Evolutionary conservation across 2,329 filamentous ascomycete species (phyloP), one percentile per base, ranked within the genome.

Genomic region (Ceratocystis ficicola): DNA sequence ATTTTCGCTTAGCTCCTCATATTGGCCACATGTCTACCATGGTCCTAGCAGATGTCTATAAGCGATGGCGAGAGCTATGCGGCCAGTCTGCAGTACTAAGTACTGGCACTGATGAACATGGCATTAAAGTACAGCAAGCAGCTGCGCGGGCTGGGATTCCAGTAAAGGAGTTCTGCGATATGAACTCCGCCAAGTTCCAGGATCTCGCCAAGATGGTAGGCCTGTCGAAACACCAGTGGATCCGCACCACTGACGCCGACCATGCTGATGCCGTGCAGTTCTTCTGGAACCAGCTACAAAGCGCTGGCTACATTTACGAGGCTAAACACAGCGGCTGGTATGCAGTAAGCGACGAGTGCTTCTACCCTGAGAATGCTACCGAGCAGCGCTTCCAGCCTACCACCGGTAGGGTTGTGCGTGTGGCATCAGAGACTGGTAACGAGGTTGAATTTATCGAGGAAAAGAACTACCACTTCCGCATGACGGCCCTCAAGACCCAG

Each of bases 61-160:
- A 97, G 76, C 83, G 94, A 76, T 99, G 91, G 90, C 85, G 95
- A 73, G 78, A 84, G 41, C 80, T 99, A 63, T 84, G 87, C 68
- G 89, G 89, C 46, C 75, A 84, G 36, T 77, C 81, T 61, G 87
- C 92, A 2, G 80, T 90, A 69, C 78, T 99, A 15, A 86, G 88
- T 71, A 99, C 94, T 0, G 94, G 94, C 67, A 97, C 92, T 44
- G 94, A 99, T 74, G 94, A 99, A 76, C 93, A 99, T 78, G 94
- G 94, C 55, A 88, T 96, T 83, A 99, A 99, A 81, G 88, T 97
- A 25, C 94, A 99, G 74, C 87, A 86, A 74, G 93, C 93, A 0
- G 90, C 94, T 1, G 78, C 81, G 5, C 83, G 85, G 70, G 85
- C 88, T 15, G 84, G 84, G 3, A 81, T 88, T 64, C 81, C 86